These are phyloP conservation scores for Atalantia buxifolia DNA, from an alignment of 345 rosid genomes.

Conservation along the genomic window DNA sequence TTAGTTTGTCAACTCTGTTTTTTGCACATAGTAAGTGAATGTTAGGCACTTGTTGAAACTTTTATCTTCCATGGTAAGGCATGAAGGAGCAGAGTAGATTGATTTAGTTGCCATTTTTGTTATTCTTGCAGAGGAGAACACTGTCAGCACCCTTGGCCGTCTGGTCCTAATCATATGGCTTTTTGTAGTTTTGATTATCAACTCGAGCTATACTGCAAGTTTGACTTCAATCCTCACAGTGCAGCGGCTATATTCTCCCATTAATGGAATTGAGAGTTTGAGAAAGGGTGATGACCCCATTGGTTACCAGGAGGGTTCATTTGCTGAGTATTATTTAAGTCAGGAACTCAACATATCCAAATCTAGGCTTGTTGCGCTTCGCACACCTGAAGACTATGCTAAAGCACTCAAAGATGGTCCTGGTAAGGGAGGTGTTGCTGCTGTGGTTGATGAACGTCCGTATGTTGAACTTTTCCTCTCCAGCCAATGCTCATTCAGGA, in stretches of 20 bases:
- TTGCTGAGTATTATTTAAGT: constrained; percentile 69
- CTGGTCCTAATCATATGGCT: constrained; percentile 87
- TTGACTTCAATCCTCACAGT: constrained; percentile 92
- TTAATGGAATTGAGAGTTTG: constrained; percentile 80
- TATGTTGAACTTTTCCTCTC: constrained; percentile 79
- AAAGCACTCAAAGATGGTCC: constrained; percentile 70
- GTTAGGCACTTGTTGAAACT: not conserved
- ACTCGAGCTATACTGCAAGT: constrained; percentile 96
- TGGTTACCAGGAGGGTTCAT: constrained; percentile 88
- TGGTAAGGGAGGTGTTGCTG: constrained; percentile 80
- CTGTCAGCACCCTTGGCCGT: constrained; percentile 80
- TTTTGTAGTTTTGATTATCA: constrained; percentile 84
- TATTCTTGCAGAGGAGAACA: constrained; percentile 72
- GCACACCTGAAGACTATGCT: constrained; percentile 81
- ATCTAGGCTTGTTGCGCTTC: constrained; percentile 71
- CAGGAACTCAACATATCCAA: constrained; percentile 69
- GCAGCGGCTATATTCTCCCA: constrained; percentile 75
- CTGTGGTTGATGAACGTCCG: constrained; percentile 81
- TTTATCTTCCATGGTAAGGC: not conserved
- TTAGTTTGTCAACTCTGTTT: constrained; percentile 92
- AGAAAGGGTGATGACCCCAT: constrained; percentile 57
- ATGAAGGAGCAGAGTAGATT: constrained; percentile 14
- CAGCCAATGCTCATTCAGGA: constrained; percentile 66
- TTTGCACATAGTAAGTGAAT: constrained; percentile 80
- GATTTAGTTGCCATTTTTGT: constrained; percentile 17